Evolutionary conservation across 2,329 filamentous ascomycete genomes (phyloP).

Genomic region (Aspergillus glaucus): DNA sequence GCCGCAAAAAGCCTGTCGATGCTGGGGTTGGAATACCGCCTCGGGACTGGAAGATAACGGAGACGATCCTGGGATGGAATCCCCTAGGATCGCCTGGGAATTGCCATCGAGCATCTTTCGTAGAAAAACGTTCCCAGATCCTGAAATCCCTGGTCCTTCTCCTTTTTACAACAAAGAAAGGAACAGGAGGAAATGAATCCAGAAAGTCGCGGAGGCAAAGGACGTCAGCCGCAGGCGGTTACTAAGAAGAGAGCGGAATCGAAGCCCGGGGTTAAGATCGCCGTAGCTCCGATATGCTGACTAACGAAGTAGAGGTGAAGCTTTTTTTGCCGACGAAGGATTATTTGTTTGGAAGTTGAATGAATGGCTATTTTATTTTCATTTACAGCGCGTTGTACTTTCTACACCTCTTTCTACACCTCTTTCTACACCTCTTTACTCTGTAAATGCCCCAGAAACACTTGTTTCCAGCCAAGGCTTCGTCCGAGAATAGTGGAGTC

Average conservation of each 20-base stretch:
- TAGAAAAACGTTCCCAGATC: constrained; percentile 16
- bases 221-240: not conserved
- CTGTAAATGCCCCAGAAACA: no score
- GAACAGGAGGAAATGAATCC: not conserved
- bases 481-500: no score
- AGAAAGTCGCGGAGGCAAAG: not conserved
- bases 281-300: not conserved
- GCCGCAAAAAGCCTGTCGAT: constrained; percentile 68
- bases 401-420: no score
- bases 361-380: no score
- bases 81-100: constrained; percentile 29
- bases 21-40: constrained; percentile 19
- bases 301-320: not conserved
- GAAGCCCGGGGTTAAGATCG: not conserved
- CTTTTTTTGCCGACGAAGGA: not conserved
- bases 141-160: constrained; percentile 17
- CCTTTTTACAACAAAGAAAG: not conserved
- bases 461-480: no score
- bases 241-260: not conserved
- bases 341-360: no score
- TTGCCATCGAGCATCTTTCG: constrained; percentile 30
- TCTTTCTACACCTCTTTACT: no score
- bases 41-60: constrained; percentile 19
- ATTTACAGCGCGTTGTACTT: no score
- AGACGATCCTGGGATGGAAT: constrained; percentile 18